Percentiles rank a stretch among this genome's conserved stretches.
Conservation (phyloP, 1,284 basidiomycete genomes). For the Ceratobasidium sp. region DNA sequence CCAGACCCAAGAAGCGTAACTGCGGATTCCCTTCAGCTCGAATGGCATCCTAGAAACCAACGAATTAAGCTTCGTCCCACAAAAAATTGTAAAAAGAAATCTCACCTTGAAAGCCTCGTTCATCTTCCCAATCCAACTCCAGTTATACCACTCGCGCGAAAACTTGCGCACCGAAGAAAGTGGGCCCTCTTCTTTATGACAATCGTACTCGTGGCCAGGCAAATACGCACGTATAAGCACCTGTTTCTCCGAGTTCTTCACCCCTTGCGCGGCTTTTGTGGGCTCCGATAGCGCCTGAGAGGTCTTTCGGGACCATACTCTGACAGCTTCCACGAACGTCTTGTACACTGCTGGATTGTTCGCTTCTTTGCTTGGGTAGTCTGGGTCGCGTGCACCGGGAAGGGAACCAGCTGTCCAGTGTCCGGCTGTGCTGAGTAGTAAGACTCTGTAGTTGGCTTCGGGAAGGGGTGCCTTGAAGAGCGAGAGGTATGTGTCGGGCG, state of each 20-base stretch:
- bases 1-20: conserved; percentile 71
- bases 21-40: conserved; percentile 63
- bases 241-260: conserved; percentile 57
- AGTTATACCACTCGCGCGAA: conserved; percentile 70
- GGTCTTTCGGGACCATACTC: conserved; percentile 67
- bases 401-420: conserved; percentile 76
- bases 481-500: conserved; percentile 67
- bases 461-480: conserved; percentile 66
- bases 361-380: conserved; percentile 57
- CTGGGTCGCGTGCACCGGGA: conserved; percentile 63
- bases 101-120: conserved; percentile 70
- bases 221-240: conserved; percentile 73
- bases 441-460: conserved; percentile 68
- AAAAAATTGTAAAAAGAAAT: conserved; percentile 37
- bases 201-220: conserved; percentile 72
- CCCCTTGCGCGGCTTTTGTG: conserved; percentile 47
- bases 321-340: conserved; percentile 70
- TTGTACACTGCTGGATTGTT: conserved; percentile 68
- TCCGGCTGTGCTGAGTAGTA: conserved; percentile 73
- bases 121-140: conserved; percentile 70
- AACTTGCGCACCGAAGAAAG: conserved; percentile 60
- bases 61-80: conserved; percentile 27
- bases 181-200: conserved; percentile 62
- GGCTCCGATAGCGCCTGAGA: conserved; percentile 60
- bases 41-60: conserved; percentile 61